A percentile compares a stretch with the other conserved stretches of the same genome.
Evolutionary conservation across 331 rosid species (phyloP).

Genomic region (Saraca asoca): DNA sequence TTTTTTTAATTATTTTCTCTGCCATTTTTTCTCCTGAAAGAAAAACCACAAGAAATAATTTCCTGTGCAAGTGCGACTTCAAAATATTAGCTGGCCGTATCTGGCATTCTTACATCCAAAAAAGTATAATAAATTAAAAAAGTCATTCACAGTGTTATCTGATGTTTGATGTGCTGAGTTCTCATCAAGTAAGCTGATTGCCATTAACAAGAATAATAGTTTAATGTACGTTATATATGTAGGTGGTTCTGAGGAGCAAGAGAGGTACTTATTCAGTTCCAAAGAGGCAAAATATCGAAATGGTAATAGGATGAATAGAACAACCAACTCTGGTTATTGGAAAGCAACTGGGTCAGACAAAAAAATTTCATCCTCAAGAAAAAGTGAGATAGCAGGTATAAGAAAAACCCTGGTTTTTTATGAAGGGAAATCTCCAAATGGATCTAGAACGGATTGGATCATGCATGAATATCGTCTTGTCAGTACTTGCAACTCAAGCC

Average conservation of each 20-base stretch:
- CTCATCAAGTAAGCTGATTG: too few species aligned
- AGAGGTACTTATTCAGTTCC: constrained; percentile 67
- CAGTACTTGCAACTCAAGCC: constrained; percentile 35
- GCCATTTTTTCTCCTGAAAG: background rate
- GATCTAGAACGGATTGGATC: constrained; percentile 66
- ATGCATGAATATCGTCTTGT: constrained; percentile 84
- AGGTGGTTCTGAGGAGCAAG: constrained; percentile 54
- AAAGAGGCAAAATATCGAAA: constrained; percentile 66
- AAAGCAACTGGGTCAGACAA: constrained; percentile 78
- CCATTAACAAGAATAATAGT: background rate
- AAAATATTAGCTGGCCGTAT: background rate
- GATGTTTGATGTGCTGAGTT: background rate
- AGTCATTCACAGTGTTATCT: background rate
- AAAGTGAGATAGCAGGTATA: constrained; percentile 50
- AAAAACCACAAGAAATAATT: background rate
- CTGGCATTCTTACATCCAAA: background rate
- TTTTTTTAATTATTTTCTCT: background rate
- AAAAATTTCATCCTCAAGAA: constrained; percentile 49
- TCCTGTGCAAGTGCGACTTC: background rate
- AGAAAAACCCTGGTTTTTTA: constrained; percentile 71
- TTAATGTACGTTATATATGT: background rate
- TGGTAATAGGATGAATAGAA: constrained; percentile 63
- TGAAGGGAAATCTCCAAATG: constrained; percentile 62
- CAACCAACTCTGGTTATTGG: constrained; percentile 82
- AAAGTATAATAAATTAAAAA: background rate